A percentile compares a stretch with the other conserved stretches of the same genome.
phyloP scores from a whole-genome alignment of 2,329 filamentous ascomycete genomes.

The Xylariales sp. region DNA sequence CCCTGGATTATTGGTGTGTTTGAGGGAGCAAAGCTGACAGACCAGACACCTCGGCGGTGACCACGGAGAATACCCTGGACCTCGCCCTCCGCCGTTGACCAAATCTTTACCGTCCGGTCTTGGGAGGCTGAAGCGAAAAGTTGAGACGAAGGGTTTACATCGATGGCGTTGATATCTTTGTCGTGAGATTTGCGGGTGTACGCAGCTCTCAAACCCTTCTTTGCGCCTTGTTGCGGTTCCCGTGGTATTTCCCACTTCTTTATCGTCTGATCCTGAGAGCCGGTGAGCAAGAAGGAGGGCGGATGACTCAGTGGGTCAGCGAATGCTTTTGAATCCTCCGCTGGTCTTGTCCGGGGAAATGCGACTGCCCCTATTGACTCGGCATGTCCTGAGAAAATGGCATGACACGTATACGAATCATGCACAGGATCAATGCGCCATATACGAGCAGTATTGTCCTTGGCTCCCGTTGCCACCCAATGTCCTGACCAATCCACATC shows the following conservation, averaged over 20 bases:
- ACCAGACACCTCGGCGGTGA: conserved; percentile 94
- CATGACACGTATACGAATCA: conserved; percentile 72
- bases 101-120: conserved; percentile 95
- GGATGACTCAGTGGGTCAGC: conserved; percentile 72
- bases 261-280: conserved; percentile 91
- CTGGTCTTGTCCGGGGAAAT: conserved; percentile 66
- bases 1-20: conserved; percentile 69
- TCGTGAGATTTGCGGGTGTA: conserved; percentile 96
- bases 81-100: conserved; percentile 85
- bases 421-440: conserved; percentile 80
- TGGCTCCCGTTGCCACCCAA: conserved; percentile 93
- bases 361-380: conserved; percentile 90
- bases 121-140: conserved; percentile 95
- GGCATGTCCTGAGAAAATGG: conserved; percentile 83
- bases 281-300: conserved; percentile 80
- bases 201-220: conserved; percentile 58
- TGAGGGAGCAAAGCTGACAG: conserved; percentile 81
- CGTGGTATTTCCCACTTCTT: conserved; percentile 86
- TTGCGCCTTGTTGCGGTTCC: conserved; percentile 39
- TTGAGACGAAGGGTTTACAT: conserved; percentile 67
- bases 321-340: conserved; percentile 64
- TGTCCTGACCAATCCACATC: conserved; percentile 96
- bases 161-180: conserved; percentile 96
- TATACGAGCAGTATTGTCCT: conserved; percentile 89
- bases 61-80: conserved; percentile 87